Percentiles rank a stretch among this genome's conserved stretches.
These are phyloP conservation scores for Psidium friedrichsthalianum DNA, from an alignment of 345 rosid species.

Conservation along the genomic window DNA sequence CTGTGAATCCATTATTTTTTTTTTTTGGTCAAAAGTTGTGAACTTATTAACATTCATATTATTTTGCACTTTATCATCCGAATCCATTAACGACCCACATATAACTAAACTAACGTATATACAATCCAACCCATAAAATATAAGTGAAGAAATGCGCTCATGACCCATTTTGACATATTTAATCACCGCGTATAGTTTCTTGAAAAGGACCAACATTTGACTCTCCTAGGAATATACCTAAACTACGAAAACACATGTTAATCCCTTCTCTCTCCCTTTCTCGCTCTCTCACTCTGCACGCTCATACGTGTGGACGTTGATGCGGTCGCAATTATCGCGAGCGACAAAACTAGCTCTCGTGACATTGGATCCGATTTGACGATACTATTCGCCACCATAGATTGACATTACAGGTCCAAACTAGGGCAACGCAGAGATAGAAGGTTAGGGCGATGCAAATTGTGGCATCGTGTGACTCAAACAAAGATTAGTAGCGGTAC, in stretches of 20 bases:
- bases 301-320: neutral
- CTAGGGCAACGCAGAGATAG: rapidly evolving
- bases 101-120: no score
- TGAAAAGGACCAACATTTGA: neutral
- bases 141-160: no score
- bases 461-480: neutral
- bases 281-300: neutral
- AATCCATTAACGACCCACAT: no score
- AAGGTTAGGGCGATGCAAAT: neutral
- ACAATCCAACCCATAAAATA: no score
- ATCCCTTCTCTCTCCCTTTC: neutral
- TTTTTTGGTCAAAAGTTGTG: no score
- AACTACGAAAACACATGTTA: neutral
- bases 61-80: no score
- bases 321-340: rapidly evolving
- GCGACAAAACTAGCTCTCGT: rapidly evolving
- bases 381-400: rapidly evolving
- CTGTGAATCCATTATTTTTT: no score
- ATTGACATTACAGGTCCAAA: neutral
- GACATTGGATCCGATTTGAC: neutral
- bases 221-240: neutral
- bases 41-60: no score
- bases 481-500: neutral
- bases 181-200: neutral
- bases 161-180: no score